Percentiles rank a stretch among this genome's conserved stretches.
Evolutionary conservation across 306 rosid species (phyloP).

Genomic region (Sicyos edulis): DNA sequence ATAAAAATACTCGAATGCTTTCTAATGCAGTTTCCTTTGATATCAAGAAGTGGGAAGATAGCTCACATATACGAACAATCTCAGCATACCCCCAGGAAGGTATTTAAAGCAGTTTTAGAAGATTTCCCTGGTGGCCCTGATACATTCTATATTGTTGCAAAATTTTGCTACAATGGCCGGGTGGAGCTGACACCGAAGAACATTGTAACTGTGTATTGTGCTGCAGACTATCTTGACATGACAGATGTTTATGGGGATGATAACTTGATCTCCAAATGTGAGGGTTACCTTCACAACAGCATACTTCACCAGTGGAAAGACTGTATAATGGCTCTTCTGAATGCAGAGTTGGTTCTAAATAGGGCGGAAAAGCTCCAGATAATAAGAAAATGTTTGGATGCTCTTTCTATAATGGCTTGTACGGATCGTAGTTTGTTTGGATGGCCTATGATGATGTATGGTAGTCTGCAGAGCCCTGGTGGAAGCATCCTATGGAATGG

Average conservation of each 20-base stretch:
- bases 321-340: slow-evolving; percentile 82
- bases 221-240: slow-evolving; percentile 86
- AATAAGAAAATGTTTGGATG: slow-evolving; percentile 58
- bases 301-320: slow-evolving; percentile 81
- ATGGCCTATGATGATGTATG: slow-evolving; percentile 99
- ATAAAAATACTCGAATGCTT: background rate
- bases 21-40: slow-evolving; percentile 83
- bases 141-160: slow-evolving; percentile 54
- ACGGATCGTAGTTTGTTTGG: slow-evolving; percentile 96
- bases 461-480: slow-evolving; percentile 96
- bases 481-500: slow-evolving; percentile 98
- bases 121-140: slow-evolving; percentile 87
- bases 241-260: slow-evolving; percentile 76
- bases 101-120: slow-evolving; percentile 44
- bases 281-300: slow-evolving; percentile 60
- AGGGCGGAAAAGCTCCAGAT: slow-evolving; percentile 66
- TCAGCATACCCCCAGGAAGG: slow-evolving; percentile 30
- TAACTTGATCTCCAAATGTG: slow-evolving; percentile 65
- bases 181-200: slow-evolving; percentile 71
- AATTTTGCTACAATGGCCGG: slow-evolving; percentile 71
- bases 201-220: slow-evolving; percentile 54
- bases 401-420: slow-evolving; percentile 85
- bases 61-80: slow-evolving; percentile 50
- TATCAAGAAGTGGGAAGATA: slow-evolving; percentile 77
- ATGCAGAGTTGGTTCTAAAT: slow-evolving; percentile 53